A percentile compares a stretch with the other conserved stretches of the same genome.
phyloP scores from a whole-genome alignment of 129 eudicot species.

The Pittosporum tobira region DNA sequence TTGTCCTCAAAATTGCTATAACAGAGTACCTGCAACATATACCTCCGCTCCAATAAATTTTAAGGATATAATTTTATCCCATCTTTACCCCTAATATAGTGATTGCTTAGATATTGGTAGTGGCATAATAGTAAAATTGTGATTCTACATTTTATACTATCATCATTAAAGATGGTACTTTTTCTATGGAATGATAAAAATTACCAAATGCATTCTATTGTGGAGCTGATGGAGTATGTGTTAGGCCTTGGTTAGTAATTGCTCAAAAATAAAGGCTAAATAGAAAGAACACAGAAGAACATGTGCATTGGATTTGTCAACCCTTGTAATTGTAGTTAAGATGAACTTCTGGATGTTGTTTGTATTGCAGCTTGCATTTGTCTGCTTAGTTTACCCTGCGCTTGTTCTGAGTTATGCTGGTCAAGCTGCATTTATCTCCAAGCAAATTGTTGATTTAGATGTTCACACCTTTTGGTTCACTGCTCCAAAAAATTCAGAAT shows the following conservation, averaged over 20 bases:
- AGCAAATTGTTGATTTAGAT: conserved; percentile 7
- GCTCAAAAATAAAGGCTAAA: background rate
- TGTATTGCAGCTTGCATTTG: conserved; percentile 54
- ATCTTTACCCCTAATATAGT: too few species aligned
- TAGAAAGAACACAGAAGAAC: background rate
- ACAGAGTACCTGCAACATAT: background rate
- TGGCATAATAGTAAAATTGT: too few species aligned
- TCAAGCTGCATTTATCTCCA: conserved; percentile 74
- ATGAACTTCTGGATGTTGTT: background rate
- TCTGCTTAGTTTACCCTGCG: conserved; percentile 68
- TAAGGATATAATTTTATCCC: too few species aligned
- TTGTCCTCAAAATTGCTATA: too few species aligned
- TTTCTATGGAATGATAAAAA: too few species aligned
- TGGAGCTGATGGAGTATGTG: too few species aligned
- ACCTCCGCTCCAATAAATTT: too few species aligned
- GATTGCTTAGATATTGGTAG: too few species aligned
- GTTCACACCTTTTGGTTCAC: background rate
- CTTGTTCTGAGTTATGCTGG: conserved; percentile 75
- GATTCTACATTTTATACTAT: too few species aligned
- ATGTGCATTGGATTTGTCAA: background rate
- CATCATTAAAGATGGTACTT: too few species aligned
- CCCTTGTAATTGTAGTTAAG: background rate
- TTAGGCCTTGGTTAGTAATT: background rate
- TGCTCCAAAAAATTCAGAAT: conserved; percentile 1
- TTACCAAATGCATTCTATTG: too few species aligned